Percentiles rank a stretch among this genome's conserved stretches.
Evolutionary conservation across 768 basidiomycete genomes (phyloP).

Genomic region (Boletus subparvulus): DNA sequence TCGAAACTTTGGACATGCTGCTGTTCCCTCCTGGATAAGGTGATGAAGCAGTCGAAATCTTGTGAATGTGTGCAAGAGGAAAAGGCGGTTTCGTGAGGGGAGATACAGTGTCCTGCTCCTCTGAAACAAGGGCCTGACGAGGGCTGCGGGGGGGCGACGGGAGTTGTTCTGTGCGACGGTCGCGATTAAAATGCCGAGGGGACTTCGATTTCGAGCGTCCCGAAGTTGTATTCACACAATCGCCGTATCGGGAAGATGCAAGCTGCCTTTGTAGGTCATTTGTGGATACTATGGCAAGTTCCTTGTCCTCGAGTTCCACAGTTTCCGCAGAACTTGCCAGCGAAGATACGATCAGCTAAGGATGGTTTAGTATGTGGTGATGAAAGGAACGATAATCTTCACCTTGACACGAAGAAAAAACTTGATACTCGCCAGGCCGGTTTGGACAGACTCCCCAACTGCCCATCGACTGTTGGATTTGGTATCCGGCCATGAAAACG

Average conservation of each 20-base stretch:
- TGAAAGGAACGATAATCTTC: conserved; percentile 9
- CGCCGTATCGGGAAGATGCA: conserved; percentile 60
- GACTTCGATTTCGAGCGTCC: conserved; percentile 57
- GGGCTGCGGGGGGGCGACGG: conserved; percentile 44
- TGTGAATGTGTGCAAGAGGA: conserved; percentile 23
- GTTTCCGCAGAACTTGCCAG: conserved; percentile 53
- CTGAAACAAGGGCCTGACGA: conserved; percentile 1
- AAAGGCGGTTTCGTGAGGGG: background rate
- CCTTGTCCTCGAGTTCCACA: conserved; percentile 67
- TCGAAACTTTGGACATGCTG: conserved; percentile 34
- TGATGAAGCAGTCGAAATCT: conserved; percentile 31
- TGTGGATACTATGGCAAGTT: conserved; percentile 65
- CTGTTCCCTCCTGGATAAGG: conserved; percentile 30
- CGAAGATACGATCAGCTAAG: conserved; percentile 48
- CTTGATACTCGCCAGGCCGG: conserved; percentile 59
- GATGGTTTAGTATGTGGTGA: conserved; percentile 15
- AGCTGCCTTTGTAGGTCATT: conserved; percentile 67
- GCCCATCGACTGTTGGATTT: conserved; percentile 75
- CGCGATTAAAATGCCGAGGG: conserved; percentile 45
- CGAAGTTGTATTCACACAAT: conserved; percentile 32
- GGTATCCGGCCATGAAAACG: conserved; percentile 68
- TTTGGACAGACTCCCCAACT: conserved; percentile 73
- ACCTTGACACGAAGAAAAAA: conserved; percentile 76
- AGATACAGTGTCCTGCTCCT: conserved; percentile 9
- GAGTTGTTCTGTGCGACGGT: conserved; percentile 28